Evolutionary conservation across 1,284 basidiomycete species (phyloP), one percentile per base, ranked within the genome.

Genomic region (Moesziomyces globuligerus): DNA sequence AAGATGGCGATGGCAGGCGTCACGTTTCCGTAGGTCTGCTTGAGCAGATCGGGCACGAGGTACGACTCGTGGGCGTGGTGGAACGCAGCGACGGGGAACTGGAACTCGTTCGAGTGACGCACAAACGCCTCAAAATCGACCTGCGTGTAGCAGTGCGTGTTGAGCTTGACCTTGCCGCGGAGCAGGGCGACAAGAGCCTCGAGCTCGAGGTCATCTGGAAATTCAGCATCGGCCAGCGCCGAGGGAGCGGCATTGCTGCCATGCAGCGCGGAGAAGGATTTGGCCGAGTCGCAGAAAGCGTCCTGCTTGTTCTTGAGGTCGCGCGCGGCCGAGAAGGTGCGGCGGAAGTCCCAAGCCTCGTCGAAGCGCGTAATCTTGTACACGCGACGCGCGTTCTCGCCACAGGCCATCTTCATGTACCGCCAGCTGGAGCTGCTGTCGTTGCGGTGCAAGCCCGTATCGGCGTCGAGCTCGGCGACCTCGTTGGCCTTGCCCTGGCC

Each of bases 1-100:
- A 93, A 93, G 47, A 93, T 83, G 3, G 91, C 91, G 28, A 89
- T 84, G 11, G 89, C 90, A 3, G 91, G 91, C 10, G 86, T 85
- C 11, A 44, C 29, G 17, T 84, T 81, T 17, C 82, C 65, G 73
- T 88, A 91, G 2, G 89, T 86, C 76, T 86, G 85, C 81, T 91
- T 92, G 52, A 95, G 84, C 3, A 91, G 82, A 36, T 89, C 88
- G 1, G 92, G 91, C 21, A 93, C 89, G 17, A 94, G 87, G 79
- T 91, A 94, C 0, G 92, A 88, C 81, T 93, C 91, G 71, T 89
- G 88, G 0, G 93, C 92, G 76, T 94, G 92, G 81, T 94, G 93
- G 83, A 94, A 90, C 3, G 81, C 80, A 0, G 81, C 76, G 23
- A 83, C 54, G 9, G 73, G 66, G 64, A 93, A 93, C 75, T 90